A percentile compares a stretch with the other conserved stretches of the same genome.
Evolutionary conservation across 1,284 basidiomycete species (phyloP).

Genomic region (Taiwanofungus camphoratus): DNA sequence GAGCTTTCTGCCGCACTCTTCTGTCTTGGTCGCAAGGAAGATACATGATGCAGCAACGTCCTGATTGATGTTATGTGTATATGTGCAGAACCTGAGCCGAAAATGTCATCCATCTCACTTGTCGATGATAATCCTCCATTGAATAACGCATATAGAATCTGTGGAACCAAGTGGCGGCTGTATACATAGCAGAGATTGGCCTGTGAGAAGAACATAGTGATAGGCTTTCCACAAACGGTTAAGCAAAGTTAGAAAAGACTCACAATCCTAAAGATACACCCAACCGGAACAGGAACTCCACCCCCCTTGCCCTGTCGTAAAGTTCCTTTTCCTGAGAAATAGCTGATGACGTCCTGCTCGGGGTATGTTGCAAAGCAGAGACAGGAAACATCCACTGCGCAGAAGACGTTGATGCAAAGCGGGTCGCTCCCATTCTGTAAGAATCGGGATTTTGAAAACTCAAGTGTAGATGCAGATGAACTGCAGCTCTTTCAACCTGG

Average conservation of each 20-base stretch:
- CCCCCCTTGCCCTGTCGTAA: conserved; percentile 69
- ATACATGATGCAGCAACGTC: conserved; percentile 87
- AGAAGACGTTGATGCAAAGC: conserved; percentile 7
- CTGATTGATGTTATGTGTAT: conserved; percentile 33
- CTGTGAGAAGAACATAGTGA: conserved; percentile 33
- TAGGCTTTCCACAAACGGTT: conserved; percentile 2
- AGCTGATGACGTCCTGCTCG: conserved; percentile 42
- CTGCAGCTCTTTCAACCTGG: too few relatives aligned
- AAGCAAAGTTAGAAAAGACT: conserved; percentile 27
- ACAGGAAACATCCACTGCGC: conserved; percentile 71
- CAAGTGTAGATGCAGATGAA: too few relatives aligned
- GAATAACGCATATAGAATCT: conserved; percentile 92
- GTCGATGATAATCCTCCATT: conserved; percentile 78
- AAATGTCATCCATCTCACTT: conserved; percentile 37
- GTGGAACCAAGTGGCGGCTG: conserved; percentile 87
- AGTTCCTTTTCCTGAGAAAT: conserved; percentile 59
- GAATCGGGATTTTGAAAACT: too few relatives aligned
- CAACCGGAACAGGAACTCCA: conserved; percentile 76
- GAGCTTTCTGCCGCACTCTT: conserved; percentile 85
- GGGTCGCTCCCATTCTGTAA: conserved; percentile 14
- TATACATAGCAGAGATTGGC: conserved; percentile 73
- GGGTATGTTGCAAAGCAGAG: conserved; percentile 50
- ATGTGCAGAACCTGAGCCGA: conserved; percentile 6
- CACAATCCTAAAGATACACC: conserved; percentile 70
- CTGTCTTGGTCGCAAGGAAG: conserved; percentile 89